phyloP scores from a whole-genome alignment of 257 asterid genomes.

The Plantago ovata region DNA sequence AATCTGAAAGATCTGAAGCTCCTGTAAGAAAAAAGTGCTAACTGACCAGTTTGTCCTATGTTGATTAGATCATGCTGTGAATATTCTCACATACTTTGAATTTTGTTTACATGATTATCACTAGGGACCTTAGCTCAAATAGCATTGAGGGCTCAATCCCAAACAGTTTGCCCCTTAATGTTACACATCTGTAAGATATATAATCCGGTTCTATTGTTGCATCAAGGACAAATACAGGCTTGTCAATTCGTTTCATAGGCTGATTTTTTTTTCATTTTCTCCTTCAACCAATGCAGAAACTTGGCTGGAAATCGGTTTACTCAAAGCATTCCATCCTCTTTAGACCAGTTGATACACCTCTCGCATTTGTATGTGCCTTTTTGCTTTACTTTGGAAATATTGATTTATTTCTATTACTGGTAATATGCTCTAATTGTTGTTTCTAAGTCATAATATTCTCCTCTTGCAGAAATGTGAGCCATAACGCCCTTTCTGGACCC shows the following conservation, averaged over 20 bases:
- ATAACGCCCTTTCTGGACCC: constrained; percentile 62
- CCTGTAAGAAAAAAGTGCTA: constrained; percentile 40
- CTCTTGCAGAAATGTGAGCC: constrained; percentile 73
- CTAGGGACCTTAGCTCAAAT: constrained; percentile 81
- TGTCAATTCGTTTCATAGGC: constrained; percentile 6
- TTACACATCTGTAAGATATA: constrained; percentile 65
- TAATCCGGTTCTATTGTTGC: constrained; percentile 15
- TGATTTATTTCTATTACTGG: neutral
- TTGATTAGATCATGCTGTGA: neutral
- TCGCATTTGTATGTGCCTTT: constrained; percentile 62
- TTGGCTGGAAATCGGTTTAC: constrained; percentile 64
- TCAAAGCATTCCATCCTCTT: constrained; percentile 58
- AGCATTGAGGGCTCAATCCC: constrained; percentile 65
- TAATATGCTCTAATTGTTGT: constrained; percentile 8
- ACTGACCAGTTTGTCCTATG: neutral
- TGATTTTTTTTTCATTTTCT: neutral
- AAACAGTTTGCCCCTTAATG: constrained; percentile 54
- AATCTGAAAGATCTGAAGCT: constrained; percentile 62
- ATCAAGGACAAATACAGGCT: neutral
- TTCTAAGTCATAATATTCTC: constrained; percentile 8
- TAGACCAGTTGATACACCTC: constrained; percentile 59
- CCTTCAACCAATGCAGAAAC: constrained; percentile 47
- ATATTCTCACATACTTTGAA: constrained; percentile 5
- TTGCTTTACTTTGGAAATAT: constrained; percentile 6
- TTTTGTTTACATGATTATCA: constrained; percentile 17